phyloP scores from a whole-genome alignment of 2,329 filamentous ascomycete species.

The Septoria linicola region DNA sequence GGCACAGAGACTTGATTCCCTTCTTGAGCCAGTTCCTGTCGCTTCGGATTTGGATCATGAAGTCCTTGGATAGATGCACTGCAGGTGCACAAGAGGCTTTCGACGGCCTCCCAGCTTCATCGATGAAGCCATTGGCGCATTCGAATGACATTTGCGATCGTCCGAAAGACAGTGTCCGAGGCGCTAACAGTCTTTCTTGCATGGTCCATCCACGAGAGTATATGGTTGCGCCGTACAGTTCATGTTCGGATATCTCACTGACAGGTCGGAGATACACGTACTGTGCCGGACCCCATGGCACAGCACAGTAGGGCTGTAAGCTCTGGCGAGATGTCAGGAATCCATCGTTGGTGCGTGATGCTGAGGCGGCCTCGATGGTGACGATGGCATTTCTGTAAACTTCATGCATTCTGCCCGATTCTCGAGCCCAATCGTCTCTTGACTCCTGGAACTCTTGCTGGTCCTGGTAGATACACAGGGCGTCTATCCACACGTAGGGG shows the following conservation, averaged over 20 bases:
- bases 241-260: too few species aligned
- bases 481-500: slow-evolving; percentile 17
- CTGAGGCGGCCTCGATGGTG: slow-evolving; percentile 15
- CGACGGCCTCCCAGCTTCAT: slow-evolving; percentile 3
- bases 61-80: too few species aligned
- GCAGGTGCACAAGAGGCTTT: too few species aligned
- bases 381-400: slow-evolving; percentile 13
- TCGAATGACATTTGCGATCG: slow-evolving; percentile 18
- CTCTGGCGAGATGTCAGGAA: slow-evolving; percentile 1
- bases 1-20: too few species aligned
- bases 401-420: slow-evolving; percentile 16
- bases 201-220: slow-evolving; percentile 17
- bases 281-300: too few species aligned
- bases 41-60: too few species aligned
- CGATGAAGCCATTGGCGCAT: slow-evolving; percentile 12
- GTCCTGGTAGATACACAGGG: slow-evolving; percentile 11
- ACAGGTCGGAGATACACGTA: too few species aligned
- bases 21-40: too few species aligned
- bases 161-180: slow-evolving; percentile 19
- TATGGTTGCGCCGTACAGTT: too few species aligned
- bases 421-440: slow-evolving; percentile 15
- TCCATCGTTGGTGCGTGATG: slow-evolving; percentile 7
- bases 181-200: slow-evolving; percentile 18
- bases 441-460: background rate
- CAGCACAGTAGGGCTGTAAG: too few species aligned